Percentiles rank a stretch among this genome's conserved stretches.
These are phyloP conservation scores for Leptodontidium sp. DNA, from an alignment of 2,329 filamentous ascomycete species.

Conservation along the genomic window DNA sequence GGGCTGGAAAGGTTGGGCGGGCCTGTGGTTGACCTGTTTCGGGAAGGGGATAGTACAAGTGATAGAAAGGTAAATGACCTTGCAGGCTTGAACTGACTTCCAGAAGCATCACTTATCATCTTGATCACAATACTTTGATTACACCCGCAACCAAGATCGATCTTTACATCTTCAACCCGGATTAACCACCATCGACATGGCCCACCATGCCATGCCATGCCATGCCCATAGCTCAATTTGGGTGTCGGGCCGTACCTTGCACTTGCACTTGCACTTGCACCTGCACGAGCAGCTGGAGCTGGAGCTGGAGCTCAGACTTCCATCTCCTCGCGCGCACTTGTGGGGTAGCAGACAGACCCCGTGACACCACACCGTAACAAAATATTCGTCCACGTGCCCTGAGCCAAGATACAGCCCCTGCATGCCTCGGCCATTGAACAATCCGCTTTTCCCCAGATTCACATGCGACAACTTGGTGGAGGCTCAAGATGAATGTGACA, in stretches of 20 bases:
- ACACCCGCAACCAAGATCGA: neutral
- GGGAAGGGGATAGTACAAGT: neutral
- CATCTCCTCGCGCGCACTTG: neutral
- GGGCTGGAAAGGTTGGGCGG: neutral
- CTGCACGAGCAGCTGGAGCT: neutral
- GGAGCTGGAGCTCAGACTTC: neutral
- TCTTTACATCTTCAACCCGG: neutral
- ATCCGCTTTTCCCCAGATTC: conserved; percentile 25
- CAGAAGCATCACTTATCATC: too few species aligned
- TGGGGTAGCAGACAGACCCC: neutral
- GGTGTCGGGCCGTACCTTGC: conserved; percentile 23
- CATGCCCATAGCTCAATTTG: neutral
- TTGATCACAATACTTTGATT: too few species aligned
- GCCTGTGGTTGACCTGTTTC: neutral
- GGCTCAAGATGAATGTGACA: conserved; percentile 21
- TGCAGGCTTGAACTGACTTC: too few species aligned
- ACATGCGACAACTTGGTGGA: conserved; percentile 26
- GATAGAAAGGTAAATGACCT: neutral
- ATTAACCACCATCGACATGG: neutral
- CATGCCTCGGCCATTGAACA: conserved; percentile 28
- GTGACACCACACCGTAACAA: neutral
- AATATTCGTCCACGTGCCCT: neutral
- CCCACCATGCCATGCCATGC: neutral
- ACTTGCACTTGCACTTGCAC: neutral
- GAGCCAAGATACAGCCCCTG: neutral